Evolutionary conservation across 2,329 filamentous ascomycete species (phyloP).

Genomic region (Ophiostoma australiae): DNA sequence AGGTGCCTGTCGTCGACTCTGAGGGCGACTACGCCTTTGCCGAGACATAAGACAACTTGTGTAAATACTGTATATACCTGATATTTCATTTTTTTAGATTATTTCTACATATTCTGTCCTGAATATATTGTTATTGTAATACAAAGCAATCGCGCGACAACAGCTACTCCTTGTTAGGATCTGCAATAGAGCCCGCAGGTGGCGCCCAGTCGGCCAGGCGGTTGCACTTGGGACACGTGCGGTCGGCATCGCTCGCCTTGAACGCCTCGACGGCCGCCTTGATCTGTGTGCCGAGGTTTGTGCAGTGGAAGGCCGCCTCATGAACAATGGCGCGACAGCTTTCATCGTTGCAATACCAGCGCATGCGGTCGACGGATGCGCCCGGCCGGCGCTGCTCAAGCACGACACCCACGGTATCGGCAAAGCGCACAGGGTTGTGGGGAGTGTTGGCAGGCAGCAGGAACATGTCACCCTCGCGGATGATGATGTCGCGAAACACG

Average conservation of each 20-base stretch:
- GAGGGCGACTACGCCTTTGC: constrained; percentile 71
- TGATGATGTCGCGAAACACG: constrained; percentile 76
- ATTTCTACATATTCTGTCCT: not conserved
- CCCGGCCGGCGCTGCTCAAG: constrained; percentile 77
- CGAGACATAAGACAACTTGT: constrained; percentile 51
- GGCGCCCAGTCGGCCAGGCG: constrained; percentile 56
- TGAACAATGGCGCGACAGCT: constrained; percentile 67
- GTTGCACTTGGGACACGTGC: constrained; percentile 75
- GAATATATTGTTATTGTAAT: not conserved
- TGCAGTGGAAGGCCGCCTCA: constrained; percentile 83
- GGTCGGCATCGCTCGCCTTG: constrained; percentile 58
- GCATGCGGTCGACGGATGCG: constrained; percentile 67
- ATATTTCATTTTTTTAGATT: not conserved
- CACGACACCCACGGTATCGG: constrained; percentile 88
- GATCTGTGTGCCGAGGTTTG: constrained; percentile 87
- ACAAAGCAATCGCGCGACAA: not conserved
- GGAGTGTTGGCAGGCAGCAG: constrained; percentile 90
- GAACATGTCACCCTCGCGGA: constrained; percentile 91
- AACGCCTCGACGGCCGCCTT: constrained; percentile 85
- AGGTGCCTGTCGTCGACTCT: constrained; percentile 76
- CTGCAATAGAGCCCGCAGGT: constrained; percentile 51
- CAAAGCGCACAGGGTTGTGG: constrained; percentile 90
- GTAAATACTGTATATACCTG: constrained; percentile 16
- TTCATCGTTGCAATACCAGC: constrained; percentile 66
- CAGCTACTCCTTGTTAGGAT: constrained; percentile 49